Evolutionary conservation across 2,329 filamentous ascomycete species (phyloP).

Genomic region (Pyrenophora graminea): DNA sequence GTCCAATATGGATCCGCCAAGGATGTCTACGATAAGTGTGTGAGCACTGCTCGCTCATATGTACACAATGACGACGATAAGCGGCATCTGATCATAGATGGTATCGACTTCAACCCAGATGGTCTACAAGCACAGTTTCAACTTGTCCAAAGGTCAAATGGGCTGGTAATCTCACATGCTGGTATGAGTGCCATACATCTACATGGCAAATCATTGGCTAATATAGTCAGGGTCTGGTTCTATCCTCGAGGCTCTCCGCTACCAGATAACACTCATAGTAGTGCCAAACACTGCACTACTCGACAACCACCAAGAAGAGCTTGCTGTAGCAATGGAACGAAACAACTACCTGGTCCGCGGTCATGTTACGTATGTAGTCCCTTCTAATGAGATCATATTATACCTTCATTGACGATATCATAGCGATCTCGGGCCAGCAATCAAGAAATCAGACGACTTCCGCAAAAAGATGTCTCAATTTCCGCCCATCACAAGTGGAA

Average conservation of each 20-base stretch:
- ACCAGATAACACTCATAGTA: conserved; percentile 78
- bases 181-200: conserved; percentile 58
- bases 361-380: conserved; percentile 61
- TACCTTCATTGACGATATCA: background rate
- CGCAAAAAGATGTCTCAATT: conserved; percentile 38
- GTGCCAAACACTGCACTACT: conserved; percentile 83
- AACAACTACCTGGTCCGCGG: conserved; percentile 79
- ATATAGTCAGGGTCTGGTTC: conserved; percentile 76
- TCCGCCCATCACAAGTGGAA: conserved; percentile 41
- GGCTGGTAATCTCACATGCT: conserved; percentile 85
- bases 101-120: conserved; percentile 68
- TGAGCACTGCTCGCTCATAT: conserved; percentile 17
- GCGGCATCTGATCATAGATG: conserved; percentile 52
- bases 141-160: conserved; percentile 59
- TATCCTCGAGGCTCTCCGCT: conserved; percentile 78
- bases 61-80: conserved; percentile 9
- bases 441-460: conserved; percentile 54
- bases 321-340: conserved; percentile 74
- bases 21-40: conserved; percentile 54
- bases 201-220: background rate
- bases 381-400: background rate
- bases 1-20: conserved; percentile 79
- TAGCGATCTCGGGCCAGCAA: conserved; percentile 54
- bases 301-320: conserved; percentile 88
- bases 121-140: conserved; percentile 65